Conservation (phyloP, 495 filamentous ascomycete species). For the Aspergillus nidulans region DNA sequence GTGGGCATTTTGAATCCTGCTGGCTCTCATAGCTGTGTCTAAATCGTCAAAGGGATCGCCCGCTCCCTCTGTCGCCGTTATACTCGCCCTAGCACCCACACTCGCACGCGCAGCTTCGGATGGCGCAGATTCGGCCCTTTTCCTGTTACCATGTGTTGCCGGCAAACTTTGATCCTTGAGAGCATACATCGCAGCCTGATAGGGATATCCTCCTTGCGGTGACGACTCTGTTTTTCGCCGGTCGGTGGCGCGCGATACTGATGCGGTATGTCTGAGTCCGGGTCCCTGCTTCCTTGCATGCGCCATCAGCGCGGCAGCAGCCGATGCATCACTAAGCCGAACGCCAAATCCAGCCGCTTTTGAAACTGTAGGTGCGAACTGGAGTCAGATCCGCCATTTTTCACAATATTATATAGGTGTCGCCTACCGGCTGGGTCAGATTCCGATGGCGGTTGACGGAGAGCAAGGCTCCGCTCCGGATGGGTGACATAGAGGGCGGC, state of each 20-base stretch:
- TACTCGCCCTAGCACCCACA: conserved; percentile 48
- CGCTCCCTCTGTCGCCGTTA: conserved; percentile 27
- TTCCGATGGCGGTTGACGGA: conserved; percentile 28
- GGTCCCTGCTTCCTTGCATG: conserved; percentile 61
- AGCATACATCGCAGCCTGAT: conserved; percentile 70
- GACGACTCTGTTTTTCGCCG: conserved; percentile 54
- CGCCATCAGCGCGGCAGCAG: conserved; percentile 64
- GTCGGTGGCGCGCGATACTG: conserved; percentile 65
- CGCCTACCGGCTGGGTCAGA: conserved; percentile 26
- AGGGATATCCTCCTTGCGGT: conserved; percentile 61
- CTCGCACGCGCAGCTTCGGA: conserved; percentile 62
- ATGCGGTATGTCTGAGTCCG: conserved; percentile 54
- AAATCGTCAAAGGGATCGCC: conserved; percentile 26
- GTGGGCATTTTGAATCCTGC: conserved; percentile 50
- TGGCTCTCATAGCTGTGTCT: conserved; percentile 50
- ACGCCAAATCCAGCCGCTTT: conserved; percentile 60
- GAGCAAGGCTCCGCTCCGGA: conserved; percentile 35
- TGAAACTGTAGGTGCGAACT: conserved; percentile 48
- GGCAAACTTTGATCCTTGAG: conserved; percentile 56
- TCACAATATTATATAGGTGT: neutral
- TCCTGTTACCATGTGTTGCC: conserved; percentile 58
- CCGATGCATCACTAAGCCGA: conserved; percentile 66
- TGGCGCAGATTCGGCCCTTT: conserved; percentile 61
- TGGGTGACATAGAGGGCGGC: conserved; percentile 50
- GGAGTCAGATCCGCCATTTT: no score